phyloP scores from a whole-genome alignment of 2,329 filamentous ascomycete genomes.

The Diaporthe aspalathi region DNA sequence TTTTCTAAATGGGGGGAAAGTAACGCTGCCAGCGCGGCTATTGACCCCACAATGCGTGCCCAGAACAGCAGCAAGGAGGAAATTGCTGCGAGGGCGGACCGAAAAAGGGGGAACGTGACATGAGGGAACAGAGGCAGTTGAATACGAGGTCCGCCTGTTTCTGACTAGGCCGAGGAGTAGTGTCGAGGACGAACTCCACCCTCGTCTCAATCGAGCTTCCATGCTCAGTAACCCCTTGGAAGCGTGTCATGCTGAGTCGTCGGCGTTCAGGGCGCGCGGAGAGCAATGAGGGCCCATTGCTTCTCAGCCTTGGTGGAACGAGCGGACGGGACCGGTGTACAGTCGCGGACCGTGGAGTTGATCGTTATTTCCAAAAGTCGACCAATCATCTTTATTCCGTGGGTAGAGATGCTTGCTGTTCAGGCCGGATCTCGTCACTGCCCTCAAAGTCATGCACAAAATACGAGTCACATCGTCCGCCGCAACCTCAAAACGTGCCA shows the following conservation, averaged over 20 bases:
- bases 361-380: neutral
- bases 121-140: no score
- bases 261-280: neutral
- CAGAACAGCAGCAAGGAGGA: neutral
- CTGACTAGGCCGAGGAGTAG: slow-evolving; percentile 14
- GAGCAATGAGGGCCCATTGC: no score
- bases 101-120: neutral
- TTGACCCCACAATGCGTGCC: neutral
- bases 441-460: neutral
- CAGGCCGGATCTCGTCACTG: no score
- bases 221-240: no score
- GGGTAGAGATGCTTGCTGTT: neutral
- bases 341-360: neutral
- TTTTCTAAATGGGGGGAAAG: neutral
- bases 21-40: neutral
- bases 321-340: no score
- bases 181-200: neutral
- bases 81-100: neutral
- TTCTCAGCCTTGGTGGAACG: neutral
- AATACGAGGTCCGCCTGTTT: slow-evolving; percentile 21
- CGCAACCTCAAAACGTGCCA: neutral
- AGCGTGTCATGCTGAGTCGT: neutral
- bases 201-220: neutral
- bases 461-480: neutral
- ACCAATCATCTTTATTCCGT: no score